These are phyloP conservation scores for Juncus inflexus DNA, from an alignment of 176 grass and related monocot genomes.

Conservation along the genomic window DNA sequence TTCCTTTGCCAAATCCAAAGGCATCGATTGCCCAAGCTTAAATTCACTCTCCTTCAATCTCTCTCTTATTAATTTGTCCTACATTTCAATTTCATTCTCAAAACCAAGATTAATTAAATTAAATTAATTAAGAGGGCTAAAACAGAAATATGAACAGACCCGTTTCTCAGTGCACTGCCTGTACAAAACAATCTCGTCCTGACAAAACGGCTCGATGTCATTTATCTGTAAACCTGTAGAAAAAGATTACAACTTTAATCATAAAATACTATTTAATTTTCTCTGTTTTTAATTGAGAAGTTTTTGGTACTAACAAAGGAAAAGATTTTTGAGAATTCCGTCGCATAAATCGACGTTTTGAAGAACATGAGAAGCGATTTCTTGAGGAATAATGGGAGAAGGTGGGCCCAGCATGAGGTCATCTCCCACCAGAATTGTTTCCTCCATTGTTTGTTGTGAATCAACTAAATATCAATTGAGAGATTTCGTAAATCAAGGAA, in stretches of 20 bases:
- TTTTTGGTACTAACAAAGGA: constrained; percentile 65
- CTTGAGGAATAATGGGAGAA: constrained; percentile 75
- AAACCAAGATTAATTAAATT: background rate
- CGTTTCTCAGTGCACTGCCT: constrained; percentile 66
- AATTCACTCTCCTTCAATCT: constrained; percentile 72
- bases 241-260: constrained; percentile 1
- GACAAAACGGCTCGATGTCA: constrained; percentile 95
- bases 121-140: constrained; percentile 2
- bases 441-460: constrained; percentile 83
- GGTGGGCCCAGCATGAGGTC: constrained; percentile 86
- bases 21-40: constrained; percentile 82
- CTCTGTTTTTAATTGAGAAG: constrained; percentile 16
- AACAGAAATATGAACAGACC: constrained; percentile 37
- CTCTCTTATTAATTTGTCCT: constrained; percentile 89
- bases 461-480: constrained; percentile 43
- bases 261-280: constrained; percentile 8
- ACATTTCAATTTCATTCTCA: constrained; percentile 24
- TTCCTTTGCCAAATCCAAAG: constrained; percentile 62
- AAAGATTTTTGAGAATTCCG: constrained; percentile 84
- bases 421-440: constrained; percentile 86
- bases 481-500: background rate
- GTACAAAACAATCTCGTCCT: constrained; percentile 92
- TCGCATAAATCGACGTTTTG: constrained; percentile 92
- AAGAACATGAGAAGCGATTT: constrained; percentile 89
- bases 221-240: constrained; percentile 80